These are phyloP conservation scores for Colletotrichum godetiae DNA, from an alignment of 2,329 filamentous ascomycete genomes.

Conservation along the genomic window DNA sequence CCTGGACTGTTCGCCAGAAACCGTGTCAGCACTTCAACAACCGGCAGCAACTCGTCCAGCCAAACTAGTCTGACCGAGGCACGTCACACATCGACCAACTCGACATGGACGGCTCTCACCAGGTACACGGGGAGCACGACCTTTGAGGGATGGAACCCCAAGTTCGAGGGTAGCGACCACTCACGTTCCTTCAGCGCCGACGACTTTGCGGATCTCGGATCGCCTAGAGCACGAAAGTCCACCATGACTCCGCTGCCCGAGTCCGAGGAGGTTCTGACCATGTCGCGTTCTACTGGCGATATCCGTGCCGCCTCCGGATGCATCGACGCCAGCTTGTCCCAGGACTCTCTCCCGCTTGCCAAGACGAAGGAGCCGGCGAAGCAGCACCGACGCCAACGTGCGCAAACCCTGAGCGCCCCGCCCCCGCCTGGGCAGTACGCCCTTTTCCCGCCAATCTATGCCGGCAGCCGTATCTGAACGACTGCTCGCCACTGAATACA, in stretches of 20 bases:
- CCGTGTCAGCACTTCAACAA: slow-evolving; percentile 67
- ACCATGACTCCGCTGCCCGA: slow-evolving; percentile 34
- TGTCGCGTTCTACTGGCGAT: slow-evolving; percentile 28
- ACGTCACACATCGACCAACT: slow-evolving; percentile 65
- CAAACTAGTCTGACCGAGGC: slow-evolving; percentile 60
- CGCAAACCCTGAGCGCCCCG: slow-evolving; percentile 57
- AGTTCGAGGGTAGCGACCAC: slow-evolving; percentile 46
- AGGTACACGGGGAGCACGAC: slow-evolving; percentile 65
- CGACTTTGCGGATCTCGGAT: slow-evolving; percentile 37
- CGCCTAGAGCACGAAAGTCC: slow-evolving; percentile 22
- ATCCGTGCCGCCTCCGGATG: slow-evolving; percentile 23
- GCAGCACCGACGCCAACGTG: slow-evolving; percentile 50
- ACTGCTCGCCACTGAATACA: background rate
- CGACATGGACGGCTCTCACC: slow-evolving; percentile 64
- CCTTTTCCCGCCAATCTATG: slow-evolving; percentile 52
- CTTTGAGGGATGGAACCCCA: slow-evolving; percentile 42
- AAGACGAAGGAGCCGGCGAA: slow-evolving; percentile 45
- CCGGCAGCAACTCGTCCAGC: slow-evolving; percentile 59
- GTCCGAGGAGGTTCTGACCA: slow-evolving; percentile 25
- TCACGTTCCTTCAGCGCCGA: slow-evolving; percentile 41
- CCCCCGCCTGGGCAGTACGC: slow-evolving; percentile 60
- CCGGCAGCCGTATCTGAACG: slow-evolving; percentile 46
- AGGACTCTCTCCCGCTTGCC: slow-evolving; percentile 42
- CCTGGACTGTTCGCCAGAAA: slow-evolving; percentile 49
- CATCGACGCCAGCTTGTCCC: slow-evolving; percentile 38